These are phyloP conservation scores for Hibiscus tridactylites DNA, from an alignment of 345 rosid species.

Conservation along the genomic window DNA sequence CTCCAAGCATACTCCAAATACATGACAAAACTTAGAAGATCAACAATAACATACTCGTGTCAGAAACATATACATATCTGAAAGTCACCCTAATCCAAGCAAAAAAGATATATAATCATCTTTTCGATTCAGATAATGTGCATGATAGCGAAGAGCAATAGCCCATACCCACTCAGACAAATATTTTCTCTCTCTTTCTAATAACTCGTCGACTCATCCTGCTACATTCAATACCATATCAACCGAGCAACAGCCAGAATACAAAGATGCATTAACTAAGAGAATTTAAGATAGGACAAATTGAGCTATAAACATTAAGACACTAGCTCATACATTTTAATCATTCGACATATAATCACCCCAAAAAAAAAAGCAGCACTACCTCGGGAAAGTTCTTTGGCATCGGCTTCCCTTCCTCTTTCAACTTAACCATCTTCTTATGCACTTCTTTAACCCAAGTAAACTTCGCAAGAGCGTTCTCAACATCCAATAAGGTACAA, in stretches of 20 bases:
- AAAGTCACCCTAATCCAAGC: background rate
- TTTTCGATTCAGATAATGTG: background rate
- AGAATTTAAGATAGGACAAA: background rate
- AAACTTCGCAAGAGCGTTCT: constrained; percentile 68
- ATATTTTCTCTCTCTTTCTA: background rate
- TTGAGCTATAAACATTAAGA: background rate
- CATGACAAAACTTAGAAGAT: background rate
- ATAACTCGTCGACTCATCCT: background rate
- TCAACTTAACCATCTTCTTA: constrained; percentile 51
- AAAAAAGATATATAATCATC: background rate
- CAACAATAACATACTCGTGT: background rate
- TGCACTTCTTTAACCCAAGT: constrained; percentile 87
- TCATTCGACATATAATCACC: background rate
- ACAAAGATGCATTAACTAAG: background rate
- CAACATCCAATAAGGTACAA: constrained; percentile 75
- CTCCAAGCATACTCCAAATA: background rate
- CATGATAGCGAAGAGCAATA: background rate
- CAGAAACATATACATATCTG: background rate
- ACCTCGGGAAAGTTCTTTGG: constrained; percentile 90
- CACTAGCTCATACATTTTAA: background rate
- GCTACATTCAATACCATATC: background rate
- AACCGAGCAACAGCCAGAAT: background rate
- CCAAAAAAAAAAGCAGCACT: constrained; percentile 6
- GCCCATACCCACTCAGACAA: background rate
- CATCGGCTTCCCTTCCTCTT: constrained; percentile 76